Evolutionary conservation across 352 stramenopile genomes (phyloP), one percentile per base, ranked within the genome.

Genomic region (Pythium coloratum): DNA sequence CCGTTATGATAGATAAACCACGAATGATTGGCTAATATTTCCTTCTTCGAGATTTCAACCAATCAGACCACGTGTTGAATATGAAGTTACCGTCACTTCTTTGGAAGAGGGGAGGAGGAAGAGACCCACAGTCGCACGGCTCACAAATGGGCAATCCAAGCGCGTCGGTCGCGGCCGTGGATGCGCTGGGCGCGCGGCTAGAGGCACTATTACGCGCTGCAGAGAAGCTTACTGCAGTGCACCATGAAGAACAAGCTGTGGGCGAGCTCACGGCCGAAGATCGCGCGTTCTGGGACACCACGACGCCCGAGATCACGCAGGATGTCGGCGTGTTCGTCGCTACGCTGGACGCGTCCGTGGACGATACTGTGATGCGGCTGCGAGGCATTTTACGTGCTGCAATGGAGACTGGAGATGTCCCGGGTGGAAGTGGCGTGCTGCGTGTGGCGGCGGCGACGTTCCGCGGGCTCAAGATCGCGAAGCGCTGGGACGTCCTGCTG

Each of bases 321-420:
- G 79, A 91, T 57, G 60, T 91, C 24, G 86, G 81, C 30, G 67
- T 95, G 30, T 65, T 88, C 36, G 44, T 93, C n/a, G 82, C 86
- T 1, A 93, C 78, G 33, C 72, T 76, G 30, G 76, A 78, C 38
- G 64, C 84, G 47, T 64, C 71, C 2, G 63, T 65, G 6, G 61
- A 77, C 24, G 71, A 76, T 55, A 47, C 82, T 1, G 66, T 87
- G 36, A 55, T 85, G 54, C 59, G 89, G 2, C 10, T 76, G 54
- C 68, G 85, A 47, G 64, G 59, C 55, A 59, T 70, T 13, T 68
- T 90, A 28, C 53, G 81, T 44, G 50, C 46, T 8, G 60, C 47
- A 1, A 9, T 59, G 9, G 59, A 13, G 1, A 18, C 13, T 28
- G 14, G 24, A 14, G 30, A 60, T 18, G 33, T 10, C 8, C 20